These are phyloP conservation scores for Psilocybe cubensis DNA, from an alignment of 768 basidiomycete genomes.

Conservation along the genomic window DNA sequence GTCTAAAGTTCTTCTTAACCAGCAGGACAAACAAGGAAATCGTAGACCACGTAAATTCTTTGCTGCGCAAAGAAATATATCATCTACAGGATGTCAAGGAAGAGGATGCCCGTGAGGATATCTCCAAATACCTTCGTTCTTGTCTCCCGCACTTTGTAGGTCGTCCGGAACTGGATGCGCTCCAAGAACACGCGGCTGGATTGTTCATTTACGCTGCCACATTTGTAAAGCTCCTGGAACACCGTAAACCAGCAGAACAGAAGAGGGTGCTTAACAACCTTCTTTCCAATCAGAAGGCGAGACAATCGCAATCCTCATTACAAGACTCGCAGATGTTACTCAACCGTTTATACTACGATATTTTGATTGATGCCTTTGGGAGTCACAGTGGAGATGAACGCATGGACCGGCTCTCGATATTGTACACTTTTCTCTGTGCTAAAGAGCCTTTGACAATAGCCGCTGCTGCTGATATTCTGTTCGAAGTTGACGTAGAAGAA, in stretches of 20 bases:
- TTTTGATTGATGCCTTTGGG: conserved; percentile 17
- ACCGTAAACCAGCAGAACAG: conserved; percentile 4
- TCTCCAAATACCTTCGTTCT: conserved; percentile 7
- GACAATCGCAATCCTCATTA: neutral
- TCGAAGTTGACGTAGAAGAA: neutral
- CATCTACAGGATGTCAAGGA: conserved; percentile 14
- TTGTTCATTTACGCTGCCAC: conserved; percentile 34
- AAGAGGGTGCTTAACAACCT: conserved; percentile 6
- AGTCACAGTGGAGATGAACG: conserved; percentile 5
- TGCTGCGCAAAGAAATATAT: conserved; percentile 11
- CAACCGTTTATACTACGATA: conserved; percentile 13
- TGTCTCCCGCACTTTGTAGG: conserved; percentile 2
- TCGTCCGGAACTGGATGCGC: conserved; percentile 7
- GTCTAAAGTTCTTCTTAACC: conserved; percentile 28
- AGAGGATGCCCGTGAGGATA: conserved; percentile 9
- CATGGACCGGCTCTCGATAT: conserved; percentile 10
- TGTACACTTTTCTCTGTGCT: conserved; percentile 11
- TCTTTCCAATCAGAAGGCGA: neutral
- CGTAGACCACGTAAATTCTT: conserved; percentile 12
- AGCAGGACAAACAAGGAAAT: conserved; percentile 24
- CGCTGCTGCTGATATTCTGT: neutral
- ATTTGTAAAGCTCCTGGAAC: conserved; percentile 19
- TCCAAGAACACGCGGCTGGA: conserved; percentile 19
- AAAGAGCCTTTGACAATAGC: neutral
- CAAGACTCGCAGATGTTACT: no score